Base-by-base conservation (phyloP, 768 basidiomycete genomes). In the Psilocybe azurescens region DNA sequence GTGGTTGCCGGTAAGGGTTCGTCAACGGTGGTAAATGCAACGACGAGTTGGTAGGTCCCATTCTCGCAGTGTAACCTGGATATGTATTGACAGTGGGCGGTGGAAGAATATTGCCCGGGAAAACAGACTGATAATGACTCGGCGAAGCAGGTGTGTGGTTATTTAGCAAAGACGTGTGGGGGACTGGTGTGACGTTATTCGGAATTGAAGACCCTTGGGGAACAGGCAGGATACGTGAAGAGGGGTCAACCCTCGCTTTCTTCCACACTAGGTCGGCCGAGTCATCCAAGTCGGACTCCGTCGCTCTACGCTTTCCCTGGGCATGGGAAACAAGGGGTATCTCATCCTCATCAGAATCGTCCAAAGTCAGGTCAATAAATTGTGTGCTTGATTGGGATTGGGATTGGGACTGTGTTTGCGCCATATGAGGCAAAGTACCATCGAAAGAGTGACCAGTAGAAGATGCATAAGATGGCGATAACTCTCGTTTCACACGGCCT, bases 321-420 rank as follows among this genome's bases (percentile, higher is more conserved):
- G 60, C 72, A 58, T 61, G 76, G 20, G 67, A 58, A 24, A 54
- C 58, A 10, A 74, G 69, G 56, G 71, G 67, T 30, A 81, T 84
- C 14, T 93, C 33, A 11, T 36, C 91, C 11, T 91, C 90, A 20
- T 95, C 94, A 66, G 87, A 78, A 69, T 71, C 71, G 56, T 93
- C 91, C 62, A 89, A 77, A 3, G 95, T 95, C 61, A 97, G 77
- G 72, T 97, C 95, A 65, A 96, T 95, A 48, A 96, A 88, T 65
- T 86, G 82, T n/a, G 11, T 78, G 75, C 73, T 73, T 54, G 74
- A 74, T 61, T 74, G 75, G 56, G 75, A 75, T 30, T 67, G 67
- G 8, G 65, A 54, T 54, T 69, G 63, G 24, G 71, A 53, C 57
- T 67, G 67, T 30, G 71, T 65, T 56, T 69, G 63, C 18, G 69